Conservation (phyloP, 2,329 filamentous ascomycete species). For the Clathrospora elynae region DNA sequence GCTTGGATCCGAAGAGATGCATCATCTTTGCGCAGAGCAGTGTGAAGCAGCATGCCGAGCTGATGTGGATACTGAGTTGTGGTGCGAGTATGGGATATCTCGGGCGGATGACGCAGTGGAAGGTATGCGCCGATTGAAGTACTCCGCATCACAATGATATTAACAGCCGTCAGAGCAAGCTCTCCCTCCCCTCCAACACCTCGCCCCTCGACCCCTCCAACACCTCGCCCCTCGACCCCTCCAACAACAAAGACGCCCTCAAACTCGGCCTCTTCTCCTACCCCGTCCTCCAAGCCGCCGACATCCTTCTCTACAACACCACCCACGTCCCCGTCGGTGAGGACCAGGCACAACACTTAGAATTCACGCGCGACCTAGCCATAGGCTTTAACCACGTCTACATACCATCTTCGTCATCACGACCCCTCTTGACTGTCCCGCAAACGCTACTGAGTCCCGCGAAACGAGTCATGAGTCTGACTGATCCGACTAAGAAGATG, state of each 20-base stretch:
- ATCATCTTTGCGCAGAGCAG: conserved; percentile 82
- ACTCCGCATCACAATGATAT: not conserved
- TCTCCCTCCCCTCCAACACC: conserved; percentile 65
- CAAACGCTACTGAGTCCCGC: conserved; percentile 58
- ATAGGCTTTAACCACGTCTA: conserved; percentile 86
- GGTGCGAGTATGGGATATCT: conserved; percentile 90
- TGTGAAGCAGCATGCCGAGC: conserved; percentile 78
- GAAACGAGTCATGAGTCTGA: conserved; percentile 88
- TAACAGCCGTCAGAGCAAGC: conserved; percentile 61
- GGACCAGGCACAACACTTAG: conserved; percentile 91
- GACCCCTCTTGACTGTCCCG: conserved; percentile 26
- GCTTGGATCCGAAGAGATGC: conserved; percentile 76
- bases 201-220: conserved; percentile 59
- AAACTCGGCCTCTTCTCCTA: conserved; percentile 95
- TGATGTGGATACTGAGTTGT: conserved; percentile 97
- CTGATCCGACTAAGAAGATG: conserved; percentile 82
- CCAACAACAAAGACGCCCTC: conserved; percentile 61
- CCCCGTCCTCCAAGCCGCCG: conserved; percentile 91
- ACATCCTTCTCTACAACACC: conserved; percentile 82
- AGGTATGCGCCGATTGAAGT: conserved; percentile 61
- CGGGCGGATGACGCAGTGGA: conserved; percentile 99
- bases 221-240: conserved; percentile 59
- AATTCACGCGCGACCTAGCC: conserved; percentile 86
- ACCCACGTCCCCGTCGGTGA: conserved; percentile 97
- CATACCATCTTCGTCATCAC: conserved; percentile 53